Evolutionary conservation across 495 filamentous ascomycete genomes (phyloP).

Genomic region (Barbatosphaeria neglecta): DNA sequence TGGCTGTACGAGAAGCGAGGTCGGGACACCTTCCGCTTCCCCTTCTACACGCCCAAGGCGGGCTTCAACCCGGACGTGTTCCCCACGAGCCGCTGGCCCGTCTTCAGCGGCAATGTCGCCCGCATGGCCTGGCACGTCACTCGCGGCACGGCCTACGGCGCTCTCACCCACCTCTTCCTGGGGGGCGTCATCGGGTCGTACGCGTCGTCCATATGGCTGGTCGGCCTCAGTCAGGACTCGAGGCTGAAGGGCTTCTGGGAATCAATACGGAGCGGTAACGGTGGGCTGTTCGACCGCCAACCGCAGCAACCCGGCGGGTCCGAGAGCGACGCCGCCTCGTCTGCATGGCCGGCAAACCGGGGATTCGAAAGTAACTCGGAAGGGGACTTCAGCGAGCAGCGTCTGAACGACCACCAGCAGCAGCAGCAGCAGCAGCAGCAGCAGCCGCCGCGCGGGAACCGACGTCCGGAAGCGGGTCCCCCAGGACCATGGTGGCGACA

Average conservation of each 20-base stretch:
- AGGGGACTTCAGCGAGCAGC: constrained; percentile 5
- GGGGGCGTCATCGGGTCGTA: neutral
- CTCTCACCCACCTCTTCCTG: neutral
- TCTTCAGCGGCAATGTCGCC: constrained; percentile 3
- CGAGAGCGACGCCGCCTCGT: neutral
- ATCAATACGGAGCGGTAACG: neutral
- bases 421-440: constrained; percentile 2
- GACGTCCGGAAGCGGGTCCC: no score
- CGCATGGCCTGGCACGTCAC: constrained; percentile 4
- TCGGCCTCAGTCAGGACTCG: neutral
- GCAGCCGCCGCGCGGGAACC: no score
- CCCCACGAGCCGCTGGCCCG: neutral
- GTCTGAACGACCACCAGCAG: neutral
- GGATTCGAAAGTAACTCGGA: no score
- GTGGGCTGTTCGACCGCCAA: neutral
- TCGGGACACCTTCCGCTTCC: constrained; percentile 10
- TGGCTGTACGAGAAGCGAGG: constrained; percentile 5
- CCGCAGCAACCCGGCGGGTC: neutral
- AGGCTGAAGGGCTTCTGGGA: neutral
- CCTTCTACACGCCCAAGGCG: constrained; percentile 10
- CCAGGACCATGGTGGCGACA: no score
- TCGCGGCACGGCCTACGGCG: constrained; percentile 7
- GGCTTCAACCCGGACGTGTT: constrained; percentile 6
- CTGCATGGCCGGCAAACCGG: neutral
- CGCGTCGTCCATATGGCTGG: neutral